Evolutionary conservation across 1,284 basidiomycete species (phyloP).

Genomic region (Cerioporus squamosus): DNA sequence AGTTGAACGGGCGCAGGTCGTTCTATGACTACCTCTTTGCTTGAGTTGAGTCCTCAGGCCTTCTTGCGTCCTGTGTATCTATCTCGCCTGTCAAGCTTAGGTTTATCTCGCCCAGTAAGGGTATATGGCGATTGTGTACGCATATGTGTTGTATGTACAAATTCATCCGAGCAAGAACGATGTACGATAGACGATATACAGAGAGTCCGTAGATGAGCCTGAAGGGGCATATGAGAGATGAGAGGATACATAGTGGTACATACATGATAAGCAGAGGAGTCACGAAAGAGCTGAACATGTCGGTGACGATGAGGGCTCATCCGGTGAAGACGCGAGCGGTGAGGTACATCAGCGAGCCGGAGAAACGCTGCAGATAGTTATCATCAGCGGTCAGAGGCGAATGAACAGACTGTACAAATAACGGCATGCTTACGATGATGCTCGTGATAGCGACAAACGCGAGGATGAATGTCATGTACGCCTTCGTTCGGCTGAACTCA

Average conservation of each 20-base stretch:
- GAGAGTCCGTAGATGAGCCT: background rate
- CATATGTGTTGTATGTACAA: conserved; percentile 1
- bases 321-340: conserved; percentile 65
- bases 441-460: conserved; percentile 80
- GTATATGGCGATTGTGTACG: background rate
- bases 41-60: conserved; percentile 12
- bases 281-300: background rate
- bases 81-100: background rate
- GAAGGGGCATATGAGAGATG: conserved; percentile 1
- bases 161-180: background rate
- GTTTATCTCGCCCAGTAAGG: no score
- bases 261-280: background rate
- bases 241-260: conserved; percentile 3
- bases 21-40: conserved; percentile 49
- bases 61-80: background rate
- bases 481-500: conserved; percentile 63
- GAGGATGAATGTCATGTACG: conserved; percentile 82
- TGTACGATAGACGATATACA: background rate
- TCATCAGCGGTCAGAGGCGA: conserved; percentile 8
- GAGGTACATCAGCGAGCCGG: conserved; percentile 68
- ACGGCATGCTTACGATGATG: conserved; percentile 48
- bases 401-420: background rate
- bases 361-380: conserved; percentile 48
- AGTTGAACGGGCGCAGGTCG: conserved; percentile 22
- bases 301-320: conserved; percentile 32